Evolutionary conservation across 108 stramenopile genomes (phyloP).

Genomic region (Nitzschia inconspicua): DNA sequence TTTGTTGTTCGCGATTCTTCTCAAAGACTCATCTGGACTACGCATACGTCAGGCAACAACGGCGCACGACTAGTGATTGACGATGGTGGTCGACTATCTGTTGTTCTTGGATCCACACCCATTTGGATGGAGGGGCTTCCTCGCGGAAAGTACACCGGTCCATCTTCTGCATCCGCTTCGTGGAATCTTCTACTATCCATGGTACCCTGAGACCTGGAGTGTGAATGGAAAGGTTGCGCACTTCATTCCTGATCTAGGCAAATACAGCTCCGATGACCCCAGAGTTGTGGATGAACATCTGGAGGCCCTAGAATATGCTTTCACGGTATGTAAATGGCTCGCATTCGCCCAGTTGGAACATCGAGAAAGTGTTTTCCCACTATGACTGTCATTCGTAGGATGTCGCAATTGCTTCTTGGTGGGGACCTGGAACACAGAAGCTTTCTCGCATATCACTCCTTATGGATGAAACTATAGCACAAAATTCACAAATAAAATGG

Average conservation of each 20-base stretch:
- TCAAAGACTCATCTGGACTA: slow-evolving; percentile 9
- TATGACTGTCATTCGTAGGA: too few species aligned
- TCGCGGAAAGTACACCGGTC: slow-evolving; percentile 12
- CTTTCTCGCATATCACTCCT: slow-evolving; percentile 15
- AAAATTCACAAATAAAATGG: slow-evolving; percentile 23
- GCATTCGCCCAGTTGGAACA: too few species aligned
- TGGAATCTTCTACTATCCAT: slow-evolving; percentile 27
- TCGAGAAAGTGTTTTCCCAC: too few species aligned
- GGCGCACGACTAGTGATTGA: slow-evolving; percentile 15
- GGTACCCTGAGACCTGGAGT: slow-evolving; percentile 35
- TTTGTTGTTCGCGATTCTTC: slow-evolving; percentile 2
- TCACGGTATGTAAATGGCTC: too few species aligned
- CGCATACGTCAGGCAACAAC: slow-evolving; percentile 3
- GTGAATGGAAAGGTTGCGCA: slow-evolving; percentile 8
- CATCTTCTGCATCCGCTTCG: slow-evolving; percentile 14
- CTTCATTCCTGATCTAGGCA: slow-evolving; percentile 15
- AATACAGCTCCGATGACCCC: slow-evolving; percentile 9
- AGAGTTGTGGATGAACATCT: slow-evolving; percentile 13
- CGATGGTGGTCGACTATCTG: slow-evolving; percentile 17
- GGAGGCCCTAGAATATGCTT: slow-evolving; percentile 24
- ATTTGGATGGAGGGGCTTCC: slow-evolving; percentile 24
- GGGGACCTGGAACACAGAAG: slow-evolving; percentile 17
- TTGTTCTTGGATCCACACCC: not conserved
- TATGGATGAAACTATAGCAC: slow-evolving; percentile 17
- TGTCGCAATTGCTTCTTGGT: slow-evolving; percentile 29